These are phyloP conservation scores for Geotrichum ghanense DNA, from an alignment of 805 yeast species.

Conservation along the genomic window DNA sequence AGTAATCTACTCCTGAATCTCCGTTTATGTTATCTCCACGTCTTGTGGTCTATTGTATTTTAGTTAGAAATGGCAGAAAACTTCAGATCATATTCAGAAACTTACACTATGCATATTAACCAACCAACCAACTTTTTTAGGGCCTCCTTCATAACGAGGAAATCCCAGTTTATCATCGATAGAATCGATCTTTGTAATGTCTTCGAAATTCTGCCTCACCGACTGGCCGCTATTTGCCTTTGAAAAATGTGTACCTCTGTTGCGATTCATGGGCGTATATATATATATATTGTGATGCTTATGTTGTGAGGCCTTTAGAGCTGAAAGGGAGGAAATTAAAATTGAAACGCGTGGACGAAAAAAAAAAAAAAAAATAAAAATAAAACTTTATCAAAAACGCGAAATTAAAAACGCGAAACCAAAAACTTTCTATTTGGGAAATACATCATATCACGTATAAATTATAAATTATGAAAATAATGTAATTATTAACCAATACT, in stretches of 20 bases:
- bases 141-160: conserved; percentile 61
- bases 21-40: conserved; percentile 53
- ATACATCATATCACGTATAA: too few species aligned
- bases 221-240: background rate
- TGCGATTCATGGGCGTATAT: background rate
- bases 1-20: conserved; percentile 82
- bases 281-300: too few species aligned
- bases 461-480: too few species aligned
- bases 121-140: conserved; percentile 76
- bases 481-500: too few species aligned
- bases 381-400: background rate
- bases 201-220: conserved; percentile 9
- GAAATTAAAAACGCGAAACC: too few species aligned
- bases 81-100: conserved; percentile 1
- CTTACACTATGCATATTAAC: conserved; percentile 88
- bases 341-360: background rate
- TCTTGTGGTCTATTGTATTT: conserved; percentile 23
- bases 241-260: background rate
- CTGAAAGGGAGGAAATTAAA: too few species aligned
- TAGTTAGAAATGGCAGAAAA: background rate
- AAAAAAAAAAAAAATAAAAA: background rate
- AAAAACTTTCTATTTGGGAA: too few species aligned
- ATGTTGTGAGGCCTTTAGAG: too few species aligned
- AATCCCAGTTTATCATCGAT: conserved; percentile 85
- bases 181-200: conserved; percentile 31